Conservation (phyloP, 148 eudicot species). For the Arbutus unedo region DNA sequence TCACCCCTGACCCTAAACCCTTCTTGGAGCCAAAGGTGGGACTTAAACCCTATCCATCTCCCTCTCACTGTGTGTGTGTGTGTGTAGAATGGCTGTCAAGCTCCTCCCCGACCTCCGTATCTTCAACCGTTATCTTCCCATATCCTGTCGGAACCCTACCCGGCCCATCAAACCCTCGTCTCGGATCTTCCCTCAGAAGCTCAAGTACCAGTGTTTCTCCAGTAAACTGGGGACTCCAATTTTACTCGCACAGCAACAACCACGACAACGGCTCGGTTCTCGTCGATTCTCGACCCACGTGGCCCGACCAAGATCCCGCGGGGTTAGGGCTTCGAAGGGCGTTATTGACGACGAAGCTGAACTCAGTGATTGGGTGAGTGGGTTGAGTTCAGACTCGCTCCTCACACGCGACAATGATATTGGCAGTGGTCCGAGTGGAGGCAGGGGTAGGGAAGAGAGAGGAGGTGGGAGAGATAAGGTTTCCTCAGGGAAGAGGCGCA, state of each 20-base stretch:
- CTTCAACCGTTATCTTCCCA: constrained; percentile 37
- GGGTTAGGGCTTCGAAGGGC: constrained; percentile 47
- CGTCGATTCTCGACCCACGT: constrained; percentile 42
- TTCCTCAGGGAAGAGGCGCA: constrained; percentile 28
- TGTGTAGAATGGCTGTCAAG: constrained; percentile 38
- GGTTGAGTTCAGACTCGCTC: constrained; percentile 50
- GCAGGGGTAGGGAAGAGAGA: constrained; percentile 18
- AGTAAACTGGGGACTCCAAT: constrained; percentile 28
- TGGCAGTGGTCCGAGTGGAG: constrained; percentile 7
- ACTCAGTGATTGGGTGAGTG: constrained; percentile 72
- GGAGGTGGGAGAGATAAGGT: constrained; percentile 18
- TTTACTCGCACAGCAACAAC: constrained; percentile 7
- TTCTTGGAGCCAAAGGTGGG: background rate
- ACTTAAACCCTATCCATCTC: background rate
- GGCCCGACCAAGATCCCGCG: constrained; percentile 21
- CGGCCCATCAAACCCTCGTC: constrained; percentile 21
- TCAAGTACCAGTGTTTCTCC: constrained; percentile 34
- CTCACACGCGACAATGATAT: constrained; percentile 34
- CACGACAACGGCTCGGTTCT: background rate
- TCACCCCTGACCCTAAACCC: background rate
- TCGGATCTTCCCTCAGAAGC: constrained; percentile 54
- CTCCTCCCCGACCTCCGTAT: constrained; percentile 35
- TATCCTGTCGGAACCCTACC: constrained; percentile 29
- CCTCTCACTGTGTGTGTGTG: background rate
- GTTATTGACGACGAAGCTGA: constrained; percentile 84